Percentiles rank a stretch among this genome's conserved stretches.
These are phyloP conservation scores for Boletus semigastroideus DNA, from an alignment of 1,284 basidiomycete species.

Conservation along the genomic window DNA sequence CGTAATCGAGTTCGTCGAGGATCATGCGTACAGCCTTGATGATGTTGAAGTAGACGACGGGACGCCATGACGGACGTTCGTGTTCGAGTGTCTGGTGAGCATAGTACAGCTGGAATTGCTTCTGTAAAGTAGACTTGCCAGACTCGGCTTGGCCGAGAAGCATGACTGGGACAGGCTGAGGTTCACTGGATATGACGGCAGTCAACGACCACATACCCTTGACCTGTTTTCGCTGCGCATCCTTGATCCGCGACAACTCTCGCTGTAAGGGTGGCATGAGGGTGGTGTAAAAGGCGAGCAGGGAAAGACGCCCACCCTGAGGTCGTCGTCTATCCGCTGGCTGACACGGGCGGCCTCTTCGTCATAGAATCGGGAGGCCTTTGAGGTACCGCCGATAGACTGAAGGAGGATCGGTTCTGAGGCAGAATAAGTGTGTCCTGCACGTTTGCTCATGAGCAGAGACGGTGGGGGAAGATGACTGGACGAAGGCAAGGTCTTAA, in stretches of 20 bases:
- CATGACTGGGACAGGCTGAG: conserved; percentile 40
- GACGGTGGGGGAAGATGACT: conserved; percentile 12
- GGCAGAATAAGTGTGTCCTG: conserved; percentile 29
- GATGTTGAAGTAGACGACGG: conserved; percentile 78
- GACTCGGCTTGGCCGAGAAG: conserved; percentile 78
- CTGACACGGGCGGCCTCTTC: conserved; percentile 54
- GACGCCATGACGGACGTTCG: conserved; percentile 72
- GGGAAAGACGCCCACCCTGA: conserved; percentile 47
- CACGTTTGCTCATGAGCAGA: conserved; percentile 28
- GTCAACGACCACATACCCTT: conserved; percentile 49
- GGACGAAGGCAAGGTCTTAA: conserved; percentile 25
- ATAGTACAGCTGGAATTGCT: conserved; percentile 80
- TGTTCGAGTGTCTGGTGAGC: conserved; percentile 65
- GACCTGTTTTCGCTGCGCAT: conserved; percentile 53
- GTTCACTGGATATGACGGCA: not conserved
- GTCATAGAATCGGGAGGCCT: conserved; percentile 38
- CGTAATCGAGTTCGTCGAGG: conserved; percentile 68
- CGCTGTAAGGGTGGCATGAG: conserved; percentile 38
- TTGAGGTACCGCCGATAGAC: conserved; percentile 32
- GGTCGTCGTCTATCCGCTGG: conserved; percentile 68
- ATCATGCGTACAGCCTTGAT: conserved; percentile 76
- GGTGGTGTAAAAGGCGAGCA: not conserved
- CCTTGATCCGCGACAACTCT: conserved; percentile 53
- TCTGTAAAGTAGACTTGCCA: conserved; percentile 76
- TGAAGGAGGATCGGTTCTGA: conserved; percentile 34